Evolutionary conservation across 2,329 filamentous ascomycete species (phyloP).

Genomic region (Ceratocystiopsis minuta): DNA sequence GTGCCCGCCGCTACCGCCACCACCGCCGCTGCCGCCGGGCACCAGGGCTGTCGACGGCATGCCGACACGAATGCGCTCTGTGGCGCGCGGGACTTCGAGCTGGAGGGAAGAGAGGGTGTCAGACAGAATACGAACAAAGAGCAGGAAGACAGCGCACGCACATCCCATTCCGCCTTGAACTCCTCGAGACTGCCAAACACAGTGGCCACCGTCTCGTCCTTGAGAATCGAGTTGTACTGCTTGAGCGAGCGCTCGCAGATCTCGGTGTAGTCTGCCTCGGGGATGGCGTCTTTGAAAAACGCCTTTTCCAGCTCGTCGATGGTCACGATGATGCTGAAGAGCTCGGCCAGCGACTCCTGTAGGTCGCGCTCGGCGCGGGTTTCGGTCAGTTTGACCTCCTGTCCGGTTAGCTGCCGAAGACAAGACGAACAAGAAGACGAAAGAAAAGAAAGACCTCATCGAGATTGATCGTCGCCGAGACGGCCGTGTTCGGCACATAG

Average conservation of each 20-base stretch:
- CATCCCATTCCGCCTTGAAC: conserved; percentile 85
- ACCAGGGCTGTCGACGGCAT: conserved; percentile 68
- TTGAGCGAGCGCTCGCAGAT: conserved; percentile 86
- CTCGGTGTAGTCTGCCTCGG: conserved; percentile 85
- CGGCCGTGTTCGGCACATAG: conserved; percentile 69
- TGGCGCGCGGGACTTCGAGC: conserved; percentile 89
- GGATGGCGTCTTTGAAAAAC: conserved; percentile 86
- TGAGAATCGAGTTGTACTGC: conserved; percentile 89
- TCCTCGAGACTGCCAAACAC: conserved; percentile 78
- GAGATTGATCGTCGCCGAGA: conserved; percentile 80
- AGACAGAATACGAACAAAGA: not conserved
- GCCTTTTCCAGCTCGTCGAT: conserved; percentile 92
- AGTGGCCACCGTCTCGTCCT: conserved; percentile 75
- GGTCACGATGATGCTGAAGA: conserved; percentile 94
- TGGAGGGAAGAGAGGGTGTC: too few relatives aligned
- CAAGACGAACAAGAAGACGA: conserved; percentile 6
- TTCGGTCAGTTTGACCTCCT: conserved; percentile 87
- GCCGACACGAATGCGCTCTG: conserved; percentile 78
- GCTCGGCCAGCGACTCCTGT: conserved; percentile 87
- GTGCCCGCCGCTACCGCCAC: conserved; percentile 22
- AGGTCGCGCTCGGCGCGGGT: conserved; percentile 80
- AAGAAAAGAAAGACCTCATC: conserved; percentile 38
- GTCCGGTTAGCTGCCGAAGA: not conserved
- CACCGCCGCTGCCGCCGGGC: conserved; percentile 14
- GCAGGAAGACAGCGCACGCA: conserved; percentile 28